Base-by-base conservation (phyloP, 495 filamentous ascomycete genomes). In the Penicillium alfredii region DNA sequence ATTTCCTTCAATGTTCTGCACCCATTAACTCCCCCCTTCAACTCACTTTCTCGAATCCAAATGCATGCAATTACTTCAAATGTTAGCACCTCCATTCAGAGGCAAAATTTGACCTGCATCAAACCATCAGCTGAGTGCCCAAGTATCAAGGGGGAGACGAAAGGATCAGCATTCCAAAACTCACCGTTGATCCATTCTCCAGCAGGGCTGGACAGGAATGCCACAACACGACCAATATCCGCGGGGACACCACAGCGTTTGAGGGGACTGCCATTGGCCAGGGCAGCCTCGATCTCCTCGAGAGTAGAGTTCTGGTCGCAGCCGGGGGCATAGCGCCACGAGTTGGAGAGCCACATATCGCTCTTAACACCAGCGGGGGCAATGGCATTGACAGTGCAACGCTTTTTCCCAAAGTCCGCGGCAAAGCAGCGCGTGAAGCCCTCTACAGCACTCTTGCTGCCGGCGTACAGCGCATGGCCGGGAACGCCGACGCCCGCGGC, bases 331-430 rank as follows among this genome's bases (percentile, higher is more conserved):
- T 86, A 84, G 38, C 80, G 72, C 74, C 76, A 78, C 5, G 76
- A 69, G 49, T 80, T 79, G 44, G 76, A 67, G 19, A 74, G 61
- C 58, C 74, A 85, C 84, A 88, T 89, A 49, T 89, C 84, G 21
- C 71, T 80, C 75, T 86, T 86, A 56, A 87, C 76, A 6, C 82
- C 84, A 10, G 81, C 84, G 0, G 84, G 84, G 0, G 84, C 82
- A 24, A 88, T 75, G 2, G 77, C 78, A 39, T 88, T 87, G 41
- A 86, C 82, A 0, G 83, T 88, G 59, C 85, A 84, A 30, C 75
- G 74, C 58, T 76, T 76, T 50, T 71, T 69, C 10, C 84, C 84
- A 47, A 79, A 84, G 55, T 90, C 85, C 4, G 75, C 69, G 3
- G 84, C 76, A 50, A 90, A 84, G 36, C 72, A 73, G 57, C 84